Evolutionary conservation across 345 rosid genomes (phyloP), one percentile per base, ranked within the genome.

Genomic region (Linum tenue): DNA sequence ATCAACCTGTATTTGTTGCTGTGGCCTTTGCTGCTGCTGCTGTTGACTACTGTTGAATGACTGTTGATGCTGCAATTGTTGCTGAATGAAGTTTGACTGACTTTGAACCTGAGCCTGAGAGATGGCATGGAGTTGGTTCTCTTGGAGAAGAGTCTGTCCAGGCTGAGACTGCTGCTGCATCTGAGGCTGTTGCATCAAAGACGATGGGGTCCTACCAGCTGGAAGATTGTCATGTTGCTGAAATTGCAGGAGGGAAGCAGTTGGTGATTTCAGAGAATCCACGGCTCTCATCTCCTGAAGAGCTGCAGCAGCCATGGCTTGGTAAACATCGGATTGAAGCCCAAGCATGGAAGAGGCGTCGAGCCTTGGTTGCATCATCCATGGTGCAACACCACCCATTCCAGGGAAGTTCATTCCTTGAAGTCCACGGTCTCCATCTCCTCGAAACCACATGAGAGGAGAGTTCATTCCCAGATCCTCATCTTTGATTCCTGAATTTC

Each of bases 31-130:
- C 39, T 64, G 79, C 16, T 69, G 69, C 37, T 67, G 71, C 39
- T 70, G 84, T 39, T 76, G 82, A 59, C 78, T 82, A 73, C 71
- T 79, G 73, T 63, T 80, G 74, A 81, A 76, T 3, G 80, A 72
- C 39, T 71, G 75, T 63, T 76, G 78, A n/a, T 79, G 90, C 76
- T 83, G 90, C 74, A 80, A 58, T 56, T 82, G 91, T 70, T 81
- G 85, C 65, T 81, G 85, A 37, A 80, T 76, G 36, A 77, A 73
- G 61, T 82, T 81, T 5, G 82, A 60, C 66, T 72, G 83, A 11
- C 66, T 59, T 71, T 78, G 84, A 53, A 73, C 55, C 59, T 84
- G 76, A 60, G 79, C 55, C 63, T 77, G 73, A 41, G 82, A 64
- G 14, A 77, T 66, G 41, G 35, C 84, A 71, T 70, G 50, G 78